phyloP scores from a whole-genome alignment of 768 basidiomycete species.

The Dentipellis sp. region DNA sequence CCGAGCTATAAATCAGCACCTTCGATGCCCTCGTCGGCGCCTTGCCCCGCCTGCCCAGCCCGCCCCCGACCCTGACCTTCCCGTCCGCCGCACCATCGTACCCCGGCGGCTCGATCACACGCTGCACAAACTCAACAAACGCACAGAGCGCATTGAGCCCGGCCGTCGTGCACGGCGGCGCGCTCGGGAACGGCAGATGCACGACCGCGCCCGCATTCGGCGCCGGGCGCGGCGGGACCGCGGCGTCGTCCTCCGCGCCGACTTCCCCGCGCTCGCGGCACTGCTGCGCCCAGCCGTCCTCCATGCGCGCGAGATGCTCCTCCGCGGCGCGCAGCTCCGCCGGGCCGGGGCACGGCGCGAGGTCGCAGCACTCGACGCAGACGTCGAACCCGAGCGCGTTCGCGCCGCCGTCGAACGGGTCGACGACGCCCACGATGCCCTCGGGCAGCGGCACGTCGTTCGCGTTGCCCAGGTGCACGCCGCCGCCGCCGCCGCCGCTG shows the following conservation, averaged over 20 bases:
- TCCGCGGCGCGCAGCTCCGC: constrained; percentile 65
- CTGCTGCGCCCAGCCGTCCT: constrained; percentile 40
- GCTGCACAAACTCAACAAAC: constrained; percentile 60
- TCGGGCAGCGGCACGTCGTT: constrained; percentile 53
- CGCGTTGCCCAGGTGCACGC: constrained; percentile 76
- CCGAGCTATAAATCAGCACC: constrained; percentile 72
- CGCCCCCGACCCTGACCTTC: constrained; percentile 6
- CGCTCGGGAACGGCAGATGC: constrained; percentile 69
- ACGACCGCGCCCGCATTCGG: constrained; percentile 65
- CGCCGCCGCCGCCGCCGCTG: constrained; percentile 36
- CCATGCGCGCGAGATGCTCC: constrained; percentile 61
- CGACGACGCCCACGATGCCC: constrained; percentile 9
- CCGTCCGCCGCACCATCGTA: constrained; percentile 4
- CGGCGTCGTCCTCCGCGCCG: constrained; percentile 13
- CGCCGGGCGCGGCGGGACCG: constrained; percentile 47
- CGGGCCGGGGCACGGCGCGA: constrained; percentile 62
- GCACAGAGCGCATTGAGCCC: constrained; percentile 53
- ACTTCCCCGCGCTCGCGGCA: neutral
- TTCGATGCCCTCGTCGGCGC: constrained; percentile 53
- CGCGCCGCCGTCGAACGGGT: constrained; percentile 26
- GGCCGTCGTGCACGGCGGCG: constrained; percentile 41
- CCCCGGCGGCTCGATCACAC: constrained; percentile 40
- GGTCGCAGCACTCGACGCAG: constrained; percentile 83
- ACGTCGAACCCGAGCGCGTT: constrained; percentile 67
- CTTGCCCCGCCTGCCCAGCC: neutral